phyloP scores from a whole-genome alignment of 2,329 filamentous ascomycete genomes.

The Alternaria arborescens region DNA sequence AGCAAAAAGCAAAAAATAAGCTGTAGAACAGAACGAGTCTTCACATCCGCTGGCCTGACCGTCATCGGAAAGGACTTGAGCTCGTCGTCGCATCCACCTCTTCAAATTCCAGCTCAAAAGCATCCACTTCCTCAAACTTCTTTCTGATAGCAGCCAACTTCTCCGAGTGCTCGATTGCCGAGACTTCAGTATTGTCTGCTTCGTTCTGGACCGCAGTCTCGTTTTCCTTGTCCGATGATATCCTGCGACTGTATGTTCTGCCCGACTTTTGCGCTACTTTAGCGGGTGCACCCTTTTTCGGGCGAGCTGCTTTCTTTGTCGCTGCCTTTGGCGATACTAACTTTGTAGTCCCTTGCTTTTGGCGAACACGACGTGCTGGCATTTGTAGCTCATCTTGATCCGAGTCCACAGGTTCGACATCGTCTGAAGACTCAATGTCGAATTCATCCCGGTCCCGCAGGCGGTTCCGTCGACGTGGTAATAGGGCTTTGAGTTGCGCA shows the following conservation, averaged over 20 bases:
- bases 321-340: constrained; percentile 31
- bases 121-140: constrained; percentile 61
- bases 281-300: constrained; percentile 30
- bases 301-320: constrained; percentile 36
- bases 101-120: constrained; percentile 62
- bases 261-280: constrained; percentile 34
- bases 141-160: constrained; percentile 56
- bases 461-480: constrained; percentile 54
- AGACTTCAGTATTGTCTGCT: constrained; percentile 38
- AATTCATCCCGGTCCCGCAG: constrained; percentile 49
- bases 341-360: constrained; percentile 26
- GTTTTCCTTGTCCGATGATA: constrained; percentile 56
- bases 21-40: not conserved
- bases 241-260: constrained; percentile 47
- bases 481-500: constrained; percentile 55
- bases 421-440: constrained; percentile 52
- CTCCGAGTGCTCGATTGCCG: constrained; percentile 34
- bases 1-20: not conserved
- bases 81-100: constrained; percentile 53
- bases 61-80: constrained; percentile 53
- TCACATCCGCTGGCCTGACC: not conserved
- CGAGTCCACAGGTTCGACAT: constrained; percentile 42
- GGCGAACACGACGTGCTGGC: constrained; percentile 34
- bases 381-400: constrained; percentile 56
- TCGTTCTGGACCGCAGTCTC: constrained; percentile 36